A percentile compares a stretch with the other conserved stretches of the same genome.
Evolutionary conservation across 768 basidiomycete species (phyloP).

Genomic region (Psilocybe tampanensis): DNA sequence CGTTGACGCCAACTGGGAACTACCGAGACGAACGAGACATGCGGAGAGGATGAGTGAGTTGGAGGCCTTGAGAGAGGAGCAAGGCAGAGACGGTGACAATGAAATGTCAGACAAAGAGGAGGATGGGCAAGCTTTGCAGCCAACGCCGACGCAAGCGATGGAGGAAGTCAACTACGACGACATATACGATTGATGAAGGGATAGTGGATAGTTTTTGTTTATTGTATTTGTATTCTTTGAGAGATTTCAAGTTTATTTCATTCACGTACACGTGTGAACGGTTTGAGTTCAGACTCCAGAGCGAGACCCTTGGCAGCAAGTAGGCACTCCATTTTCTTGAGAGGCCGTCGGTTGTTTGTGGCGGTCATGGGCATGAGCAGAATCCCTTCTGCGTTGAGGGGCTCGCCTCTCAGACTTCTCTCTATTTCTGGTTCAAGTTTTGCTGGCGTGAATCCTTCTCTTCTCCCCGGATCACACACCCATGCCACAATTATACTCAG

Average conservation of each 20-base stretch:
- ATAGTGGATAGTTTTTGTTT: too few species aligned
- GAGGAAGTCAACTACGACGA: neutral
- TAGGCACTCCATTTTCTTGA: neutral
- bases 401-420: neutral
- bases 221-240: neutral
- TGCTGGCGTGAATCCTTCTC: neutral
- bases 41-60: neutral
- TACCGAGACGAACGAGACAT: neutral
- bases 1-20: neutral
- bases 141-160: neutral
- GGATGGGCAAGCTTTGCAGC: neutral
- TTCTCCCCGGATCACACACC: conserved; percentile 1
- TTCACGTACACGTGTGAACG: neutral
- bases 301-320: neutral
- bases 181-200: too few species aligned
- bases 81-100: neutral
- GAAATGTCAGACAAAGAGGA: neutral
- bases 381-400: neutral
- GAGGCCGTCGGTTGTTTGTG: neutral
- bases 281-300: too few species aligned
- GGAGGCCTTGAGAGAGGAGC: neutral
- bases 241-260: neutral
- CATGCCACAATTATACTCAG: conserved; percentile 1
- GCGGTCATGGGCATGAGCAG: neutral
- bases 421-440: neutral